Base-by-base conservation (phyloP, 2,329 filamentous ascomycete species). In the Exophiala aquamarina region DNA sequence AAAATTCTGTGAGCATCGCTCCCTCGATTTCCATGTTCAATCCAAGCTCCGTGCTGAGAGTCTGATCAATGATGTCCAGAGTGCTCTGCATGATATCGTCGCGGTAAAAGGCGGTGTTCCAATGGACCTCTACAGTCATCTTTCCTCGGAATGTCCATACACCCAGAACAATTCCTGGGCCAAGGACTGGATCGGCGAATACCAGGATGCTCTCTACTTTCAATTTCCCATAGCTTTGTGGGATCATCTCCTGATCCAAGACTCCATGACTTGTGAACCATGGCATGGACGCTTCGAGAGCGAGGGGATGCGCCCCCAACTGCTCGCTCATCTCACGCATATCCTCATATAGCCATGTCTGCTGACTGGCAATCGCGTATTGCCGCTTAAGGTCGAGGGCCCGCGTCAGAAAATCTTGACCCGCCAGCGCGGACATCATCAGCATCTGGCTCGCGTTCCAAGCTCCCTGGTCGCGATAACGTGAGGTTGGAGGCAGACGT, bases 241-340 rank as follows among this genome's bases (percentile, higher is more conserved):
- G 18, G 4, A 51, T 36, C 13, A 38, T 41, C n/a, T 51, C 48
- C 11, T 39, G 11, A 20, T 51, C 48, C 15, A 50, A 17, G 13
- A 43, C 18, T 8, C 48, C 48, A n/a, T 41, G 18, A 28, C 37
- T 37, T 5, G 48, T 51, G 38, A 47, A 47, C 32, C 35, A 51
- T n/a, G 38, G 32, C 29, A 51, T 33, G 4, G 36, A 36, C 11
- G 31, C 21, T 17, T 41, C 35, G 28, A 32, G 41, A 3, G n/a
- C 32, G 7, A 19, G 43, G 7, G 34, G 36, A 13, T 29, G 34
- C 20, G 21, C 39, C 21, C 13, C 13, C 18, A 40, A 18, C 32
- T 47, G 44, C 17, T 26, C 44, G 21, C 31, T 41, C 6, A 29
- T 40, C 14, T 43, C 38, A 17, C 23, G 10, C 7, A 34, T 37